Evolutionary conservation across 331 rosid species (phyloP).

Genomic region (Ulmus americana): DNA sequence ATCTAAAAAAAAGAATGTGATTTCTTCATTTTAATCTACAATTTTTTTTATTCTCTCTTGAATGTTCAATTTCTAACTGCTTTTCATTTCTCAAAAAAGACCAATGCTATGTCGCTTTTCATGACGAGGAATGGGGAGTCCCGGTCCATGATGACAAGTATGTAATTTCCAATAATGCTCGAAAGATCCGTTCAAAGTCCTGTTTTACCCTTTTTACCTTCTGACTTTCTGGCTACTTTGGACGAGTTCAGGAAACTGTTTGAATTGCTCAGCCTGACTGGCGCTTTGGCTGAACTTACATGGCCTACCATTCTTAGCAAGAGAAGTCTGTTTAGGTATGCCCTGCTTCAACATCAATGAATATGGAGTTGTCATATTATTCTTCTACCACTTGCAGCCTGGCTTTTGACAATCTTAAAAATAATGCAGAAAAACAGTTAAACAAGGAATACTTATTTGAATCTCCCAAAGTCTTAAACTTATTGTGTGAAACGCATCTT

Average conservation of each 20-base stretch:
- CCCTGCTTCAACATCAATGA: neutral
- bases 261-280: conserved; percentile 72
- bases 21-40: neutral
- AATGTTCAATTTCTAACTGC: conserved; percentile 16
- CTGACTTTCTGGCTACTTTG: neutral
- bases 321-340: conserved; percentile 56
- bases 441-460: conserved; percentile 12
- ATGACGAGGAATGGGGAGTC: conserved; percentile 73
- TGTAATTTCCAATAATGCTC: conserved; percentile 26
- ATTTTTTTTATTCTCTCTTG: neutral
- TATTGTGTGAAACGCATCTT: conserved; percentile 15
- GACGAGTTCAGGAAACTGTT: conserved; percentile 50
- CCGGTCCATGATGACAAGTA: conserved; percentile 71
- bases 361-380: neutral
- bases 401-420: conserved; percentile 6
- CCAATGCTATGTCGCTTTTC: conserved; percentile 54
- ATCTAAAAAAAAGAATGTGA: too few species aligned
- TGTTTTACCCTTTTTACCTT: conserved; percentile 14
- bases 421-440: neutral
- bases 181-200: conserved; percentile 20
- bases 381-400: conserved; percentile 9
- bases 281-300: conserved; percentile 70
- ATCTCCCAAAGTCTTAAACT: neutral
- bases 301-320: conserved; percentile 68
- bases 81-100: conserved; percentile 37